These are phyloP conservation scores for Monascus ruber DNA, from an alignment of 2,329 filamentous ascomycete species.

Conservation along the genomic window DNA sequence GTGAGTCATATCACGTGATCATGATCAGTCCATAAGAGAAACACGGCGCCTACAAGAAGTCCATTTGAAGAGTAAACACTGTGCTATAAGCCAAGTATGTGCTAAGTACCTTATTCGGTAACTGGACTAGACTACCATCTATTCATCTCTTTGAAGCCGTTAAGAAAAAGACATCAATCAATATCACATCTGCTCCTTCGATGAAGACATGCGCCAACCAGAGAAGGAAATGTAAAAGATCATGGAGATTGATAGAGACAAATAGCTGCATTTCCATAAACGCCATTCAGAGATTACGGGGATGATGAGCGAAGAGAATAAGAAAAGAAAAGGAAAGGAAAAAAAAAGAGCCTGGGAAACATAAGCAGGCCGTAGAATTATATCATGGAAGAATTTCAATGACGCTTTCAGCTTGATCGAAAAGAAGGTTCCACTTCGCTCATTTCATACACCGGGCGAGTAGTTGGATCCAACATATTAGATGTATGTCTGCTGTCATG, in stretches of 20 bases:
- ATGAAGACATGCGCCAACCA: slow-evolving; percentile 2
- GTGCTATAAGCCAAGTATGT: too few relatives aligned
- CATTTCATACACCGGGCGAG: slow-evolving; percentile 16
- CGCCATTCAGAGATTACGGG: slow-evolving; percentile 9
- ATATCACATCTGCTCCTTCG: slow-evolving; percentile 6
- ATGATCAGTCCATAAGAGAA: too few relatives aligned
- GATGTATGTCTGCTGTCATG: slow-evolving; percentile 23
- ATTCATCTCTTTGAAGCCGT: slow-evolving; percentile 5
- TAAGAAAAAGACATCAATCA: slow-evolving; percentile 5
- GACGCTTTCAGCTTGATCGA: slow-evolving; percentile 10
- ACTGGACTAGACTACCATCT: too few relatives aligned
- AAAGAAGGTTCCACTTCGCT: slow-evolving; percentile 8
- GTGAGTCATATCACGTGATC: neutral
- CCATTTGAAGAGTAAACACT: neutral
- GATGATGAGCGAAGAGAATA: slow-evolving; percentile 10
- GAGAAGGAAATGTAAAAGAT: neutral
- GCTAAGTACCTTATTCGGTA: too few relatives aligned
- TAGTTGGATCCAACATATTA: slow-evolving; percentile 19
- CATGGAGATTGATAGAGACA: slow-evolving; percentile 2
- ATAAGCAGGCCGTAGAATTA: slow-evolving; percentile 26
- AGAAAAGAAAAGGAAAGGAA: slow-evolving; percentile 35
- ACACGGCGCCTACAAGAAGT: neutral
- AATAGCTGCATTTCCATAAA: slow-evolving; percentile 7
- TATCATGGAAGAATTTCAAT: neutral
- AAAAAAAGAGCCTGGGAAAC: slow-evolving; percentile 48